Evolutionary conservation across 306 rosid species (phyloP).

Genomic region (Amphicarpaea edgeworthii): DNA sequence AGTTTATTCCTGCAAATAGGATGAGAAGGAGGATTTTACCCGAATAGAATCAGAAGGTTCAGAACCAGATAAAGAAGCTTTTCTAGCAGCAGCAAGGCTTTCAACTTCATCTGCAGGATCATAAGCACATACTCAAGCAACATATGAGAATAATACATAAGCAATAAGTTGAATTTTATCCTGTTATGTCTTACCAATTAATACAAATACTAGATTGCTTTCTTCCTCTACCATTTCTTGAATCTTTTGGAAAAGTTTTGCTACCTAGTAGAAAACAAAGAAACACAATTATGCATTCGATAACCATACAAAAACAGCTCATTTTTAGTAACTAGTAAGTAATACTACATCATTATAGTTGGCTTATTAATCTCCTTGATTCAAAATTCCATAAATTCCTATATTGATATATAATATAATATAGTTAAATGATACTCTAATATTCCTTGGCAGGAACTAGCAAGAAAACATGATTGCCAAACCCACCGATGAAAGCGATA

Average conservation of each 20-base stretch:
- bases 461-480: constrained; percentile 11
- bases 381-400: constrained; percentile 23
- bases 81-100: constrained; percentile 97
- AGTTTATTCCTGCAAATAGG: constrained; percentile 28
- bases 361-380: constrained; percentile 13
- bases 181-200: constrained; percentile 81
- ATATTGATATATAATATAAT: not conserved
- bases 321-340: not conserved
- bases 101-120: constrained; percentile 91
- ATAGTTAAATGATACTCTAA: constrained; percentile 12
- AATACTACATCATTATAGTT: not conserved
- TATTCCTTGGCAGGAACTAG: not conserved
- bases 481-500: constrained; percentile 4
- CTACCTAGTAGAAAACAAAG: constrained; percentile 64
- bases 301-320: constrained; percentile 32
- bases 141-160: constrained; percentile 41
- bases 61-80: constrained; percentile 97
- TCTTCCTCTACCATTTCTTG: constrained; percentile 90
- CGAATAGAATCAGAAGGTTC: constrained; percentile 99
- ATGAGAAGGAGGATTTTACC: constrained; percentile 59
- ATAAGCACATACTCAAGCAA: constrained; percentile 45
- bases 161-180: constrained; percentile 39
- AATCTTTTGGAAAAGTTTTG: constrained; percentile 91
- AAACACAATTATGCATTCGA: constrained; percentile 19
- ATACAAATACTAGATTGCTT: constrained; percentile 96